Conservation (phyloP, 495 filamentous ascomycete species). For the Aspergillus olivimuriae region DNA sequence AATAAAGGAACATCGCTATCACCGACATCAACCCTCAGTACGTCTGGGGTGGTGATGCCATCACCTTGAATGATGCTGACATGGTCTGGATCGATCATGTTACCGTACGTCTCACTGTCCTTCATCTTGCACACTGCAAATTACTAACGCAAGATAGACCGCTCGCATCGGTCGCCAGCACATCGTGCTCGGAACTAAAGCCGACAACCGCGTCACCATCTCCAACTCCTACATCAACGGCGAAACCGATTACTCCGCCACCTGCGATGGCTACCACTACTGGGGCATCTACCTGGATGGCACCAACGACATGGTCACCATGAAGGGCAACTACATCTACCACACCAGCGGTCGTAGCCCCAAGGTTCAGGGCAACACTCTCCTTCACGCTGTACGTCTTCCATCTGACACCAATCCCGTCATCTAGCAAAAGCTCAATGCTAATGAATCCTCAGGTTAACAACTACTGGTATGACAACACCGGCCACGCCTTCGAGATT, state of each 20-base stretch:
- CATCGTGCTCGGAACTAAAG: conserved; percentile 31
- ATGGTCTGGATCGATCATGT: conserved; percentile 43
- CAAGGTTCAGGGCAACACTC: conserved; percentile 37
- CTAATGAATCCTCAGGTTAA: conserved; percentile 19
- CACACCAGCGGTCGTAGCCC: conserved; percentile 36
- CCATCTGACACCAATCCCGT: neutral
- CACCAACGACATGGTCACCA: conserved; percentile 33
- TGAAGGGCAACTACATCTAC: conserved; percentile 44
- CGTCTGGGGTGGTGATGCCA: conserved; percentile 43
- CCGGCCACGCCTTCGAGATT: conserved; percentile 49
- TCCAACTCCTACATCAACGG: conserved; percentile 41
- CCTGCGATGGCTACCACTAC: conserved; percentile 40
- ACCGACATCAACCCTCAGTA: conserved; percentile 41
- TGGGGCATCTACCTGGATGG: conserved; percentile 39
- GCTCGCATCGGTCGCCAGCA: conserved; percentile 38
- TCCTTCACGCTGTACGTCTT: conserved; percentile 32
- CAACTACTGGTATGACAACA: conserved; percentile 51
- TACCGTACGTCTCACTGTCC: conserved; percentile 5
- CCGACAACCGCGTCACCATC: conserved; percentile 37
- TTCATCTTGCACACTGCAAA: no score
- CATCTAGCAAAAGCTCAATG: neutral
- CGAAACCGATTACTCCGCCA: conserved; percentile 29
- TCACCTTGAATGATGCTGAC: conserved; percentile 32
- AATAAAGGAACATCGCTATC: conserved; percentile 35
- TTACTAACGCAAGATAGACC: conserved; percentile 13